Percentiles rank a stretch among this genome's conserved stretches.
These are phyloP conservation scores for Fonsecaea nubica DNA, from an alignment of 2,329 filamentous ascomycete genomes.

Conservation along the genomic window DNA sequence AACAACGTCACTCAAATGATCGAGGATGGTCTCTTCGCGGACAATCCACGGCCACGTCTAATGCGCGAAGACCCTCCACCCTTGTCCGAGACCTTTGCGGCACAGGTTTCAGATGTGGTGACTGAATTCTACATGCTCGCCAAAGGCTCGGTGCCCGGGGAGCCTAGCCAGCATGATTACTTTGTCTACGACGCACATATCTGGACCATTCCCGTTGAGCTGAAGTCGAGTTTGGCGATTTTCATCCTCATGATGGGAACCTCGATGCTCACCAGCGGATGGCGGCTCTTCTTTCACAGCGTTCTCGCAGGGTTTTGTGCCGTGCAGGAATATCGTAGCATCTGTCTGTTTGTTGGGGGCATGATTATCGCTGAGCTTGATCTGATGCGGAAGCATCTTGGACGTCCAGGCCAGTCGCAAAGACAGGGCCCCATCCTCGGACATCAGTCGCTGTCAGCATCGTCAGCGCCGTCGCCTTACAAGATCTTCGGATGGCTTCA, in stretches of 20 bases:
- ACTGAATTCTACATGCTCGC: slow-evolving; percentile 3
- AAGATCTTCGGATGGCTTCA: neutral
- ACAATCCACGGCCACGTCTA: neutral
- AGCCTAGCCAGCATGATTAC: slow-evolving; percentile 1
- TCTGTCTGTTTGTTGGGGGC: slow-evolving; percentile 26
- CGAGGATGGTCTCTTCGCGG: neutral
- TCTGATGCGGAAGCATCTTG: slow-evolving; percentile 5
- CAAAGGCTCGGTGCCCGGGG: neutral
- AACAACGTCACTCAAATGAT: slow-evolving; percentile 5
- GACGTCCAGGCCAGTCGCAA: neutral
- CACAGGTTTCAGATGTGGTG: neutral
- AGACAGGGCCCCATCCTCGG: neutral
- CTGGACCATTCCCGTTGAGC: slow-evolving; percentile 55
- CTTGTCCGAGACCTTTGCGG: slow-evolving; percentile 38
- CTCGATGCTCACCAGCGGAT: slow-evolving; percentile 9
- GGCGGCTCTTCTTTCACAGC: slow-evolving; percentile 14
- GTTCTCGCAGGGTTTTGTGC: slow-evolving; percentile 18
- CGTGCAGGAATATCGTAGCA: slow-evolving; percentile 8
- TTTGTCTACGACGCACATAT: slow-evolving; percentile 47
- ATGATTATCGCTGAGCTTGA: slow-evolving; percentile 31
- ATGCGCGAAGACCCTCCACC: slow-evolving; percentile 6
- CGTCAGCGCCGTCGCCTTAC: neutral
- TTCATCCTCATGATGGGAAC: slow-evolving; percentile 25
- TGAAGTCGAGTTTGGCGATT: slow-evolving; percentile 48
- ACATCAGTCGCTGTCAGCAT: neutral